Evolutionary conservation across 2,329 filamentous ascomycete species (phyloP), one percentile per base, ranked within the genome.

Genomic region (Phyllosticta citribraziliensis): DNA sequence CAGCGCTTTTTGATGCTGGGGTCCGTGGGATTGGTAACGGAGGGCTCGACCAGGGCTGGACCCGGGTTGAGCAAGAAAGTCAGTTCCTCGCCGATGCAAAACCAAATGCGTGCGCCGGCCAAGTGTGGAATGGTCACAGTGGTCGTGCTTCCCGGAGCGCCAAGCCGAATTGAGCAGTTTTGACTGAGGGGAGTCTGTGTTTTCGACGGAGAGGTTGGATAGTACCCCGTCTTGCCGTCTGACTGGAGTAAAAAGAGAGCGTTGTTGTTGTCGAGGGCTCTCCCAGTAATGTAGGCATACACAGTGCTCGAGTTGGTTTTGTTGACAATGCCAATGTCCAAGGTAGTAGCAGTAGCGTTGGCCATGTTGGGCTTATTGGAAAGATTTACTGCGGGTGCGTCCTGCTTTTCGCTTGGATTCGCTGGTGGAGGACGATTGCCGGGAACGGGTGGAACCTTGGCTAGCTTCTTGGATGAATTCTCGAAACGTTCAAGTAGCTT

Each of bases 31-130:
- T 91, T 91, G 33, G 83, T 87, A 25, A 87, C 84, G 10, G 85
- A 86, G 0, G 89, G 89, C 73, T 91, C 88, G 52, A 91, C 88
- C 14, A 92, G 78, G 1, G 83, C 86, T 6, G 88, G 85, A 17
- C 84, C 85, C 1, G 84, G 86, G 72, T 92, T 92, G 58, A 91
- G 72, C 12, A 83, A 76, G 73, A 92, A 92, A 0, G 79, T 84
- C 56, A 91, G 78, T 40, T 80, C 80, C 53, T 74, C 74, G 66
- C 82, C 82, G 63, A 83, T 77, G 61, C 80, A 84, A 72, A 89
- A 88, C 85, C 87, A 92, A 70, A 91, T 83, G 58, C 88, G 82
- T 1, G 83, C 88, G 22, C 87, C 88, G 2, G 82, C 86, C 25
- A 91, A 79, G 63, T 85, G 85, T 11, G 88, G 88, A 63, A 91